Base-by-base conservation (phyloP, 2,329 filamentous ascomycete species). In the Westerdykella ornata region DNA sequence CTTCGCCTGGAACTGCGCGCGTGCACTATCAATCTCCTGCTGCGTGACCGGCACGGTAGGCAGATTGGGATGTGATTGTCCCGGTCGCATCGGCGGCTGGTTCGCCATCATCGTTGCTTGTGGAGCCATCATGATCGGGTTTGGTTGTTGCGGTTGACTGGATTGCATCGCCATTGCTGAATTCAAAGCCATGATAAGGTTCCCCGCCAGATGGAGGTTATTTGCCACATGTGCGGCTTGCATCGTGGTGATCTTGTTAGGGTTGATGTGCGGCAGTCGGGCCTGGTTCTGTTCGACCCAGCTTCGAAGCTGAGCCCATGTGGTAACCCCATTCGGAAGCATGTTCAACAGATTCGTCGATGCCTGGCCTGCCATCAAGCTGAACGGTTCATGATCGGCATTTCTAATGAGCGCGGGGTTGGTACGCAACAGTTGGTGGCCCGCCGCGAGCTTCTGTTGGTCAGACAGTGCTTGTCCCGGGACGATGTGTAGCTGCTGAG, bases 231-330 rank as follows among this genome's bases (percentile, higher is more conserved):
- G 7, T 11, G 22, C 22, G 22, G 22, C 22, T 26, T 26, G 22
- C 22, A 26, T 26, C 22, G 17, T 28, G 13, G 5, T 34, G 4
- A 14, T 16, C 28, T 40, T 18, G 14, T 4, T 15, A 17, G 28
- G 38, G 9, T 45, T 41, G 12, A 43, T 39, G 37, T 50, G 48
- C 7, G 56, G 51, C 12, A 60, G 33, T 11, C 59, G 43, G 26
- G 43, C 44, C 8, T 65, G 60, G 42, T 77, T 77, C 33, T 70
- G 63, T 19, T 56, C 52, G 13, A 71, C 71, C 66, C 74, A 76
- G 39, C 72, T 63, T 56, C 79, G 80, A 5, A 81, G 63, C 42
- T 78, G 72, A 7, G 70, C 71, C 77, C 77, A 81, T 2, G 70
- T 72, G 49, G 70, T 73, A 17, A 80, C 64, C 11, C 72, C 60